Base-by-base conservation (phyloP, 2,329 filamentous ascomycete genomes). In the Furcasterigmium furcatum region DNA sequence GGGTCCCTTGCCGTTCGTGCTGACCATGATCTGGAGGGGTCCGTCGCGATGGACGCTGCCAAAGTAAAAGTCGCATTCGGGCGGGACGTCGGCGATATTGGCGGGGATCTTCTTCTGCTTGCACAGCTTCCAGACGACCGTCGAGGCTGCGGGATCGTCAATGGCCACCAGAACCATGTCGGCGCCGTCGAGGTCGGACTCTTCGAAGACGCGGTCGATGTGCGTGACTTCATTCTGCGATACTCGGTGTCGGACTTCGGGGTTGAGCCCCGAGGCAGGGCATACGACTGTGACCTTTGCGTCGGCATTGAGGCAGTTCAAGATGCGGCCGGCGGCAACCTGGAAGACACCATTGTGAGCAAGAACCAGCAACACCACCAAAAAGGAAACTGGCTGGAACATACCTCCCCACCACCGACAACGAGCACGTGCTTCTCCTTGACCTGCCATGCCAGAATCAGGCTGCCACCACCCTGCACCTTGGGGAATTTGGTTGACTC, bases 61-160 rank as follows among this genome's bases (percentile, higher is more conserved):
- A 70, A 99, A 99, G 75, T 96, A 99, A 63, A 99, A 99, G 62
- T 99, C 94, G 67, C 94, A 99, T 66, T 99, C 94, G 1, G 90
- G 80, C 0, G 94, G 94, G 4, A 99, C 94, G 63, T 99, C 94
- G 55, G 94, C 94, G 54, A 99, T 96, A 66, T 99, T 99, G 46
- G 91, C 91, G 6, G 91, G 83, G 53, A 97, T 88, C 49, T 83
- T 83, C 49, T 76, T 79, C 63, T 90, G 79, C 66, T 95, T 92
- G 77, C 92, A 97, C 20, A 96, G 77, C 63, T 92, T 92, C 88
- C 91, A 99, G 62, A 99, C 90, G 52, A 81, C 77, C 0, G 88
- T 86, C 1, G 91, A 96, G n/a, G 91, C 91, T 40, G 83, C 87
- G 0, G 94, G 89, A 62, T 97, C 92, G 63, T 99, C 94, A 55